These are phyloP conservation scores for Panicum miliaceum DNA, from an alignment of 176 grass and related monocot species.

Conservation along the genomic window DNA sequence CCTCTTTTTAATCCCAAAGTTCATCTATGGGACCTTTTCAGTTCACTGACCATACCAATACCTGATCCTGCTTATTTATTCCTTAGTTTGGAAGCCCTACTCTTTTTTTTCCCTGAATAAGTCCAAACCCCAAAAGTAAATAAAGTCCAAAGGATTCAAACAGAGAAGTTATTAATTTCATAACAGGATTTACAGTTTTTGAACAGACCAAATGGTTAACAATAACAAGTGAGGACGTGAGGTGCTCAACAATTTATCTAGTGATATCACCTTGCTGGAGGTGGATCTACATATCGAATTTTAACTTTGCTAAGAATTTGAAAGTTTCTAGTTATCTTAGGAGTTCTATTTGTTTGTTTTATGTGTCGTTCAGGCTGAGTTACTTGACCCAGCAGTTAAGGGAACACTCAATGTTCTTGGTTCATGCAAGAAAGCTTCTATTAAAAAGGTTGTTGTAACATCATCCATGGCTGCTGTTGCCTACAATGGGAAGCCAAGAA, in stretches of 20 bases:
- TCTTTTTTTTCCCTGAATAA: not conserved
- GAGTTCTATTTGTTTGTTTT: conserved; percentile 7
- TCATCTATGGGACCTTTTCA: not conserved
- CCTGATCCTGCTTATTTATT: not conserved
- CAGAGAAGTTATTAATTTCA: not conserved
- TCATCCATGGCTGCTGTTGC: conserved; percentile 60
- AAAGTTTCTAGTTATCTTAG: not conserved
- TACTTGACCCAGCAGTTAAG: conserved; percentile 61
- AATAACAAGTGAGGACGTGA: not conserved
- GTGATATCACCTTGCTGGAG: conserved; percentile 8
- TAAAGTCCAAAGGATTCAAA: not conserved
- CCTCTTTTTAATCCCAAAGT: not conserved
- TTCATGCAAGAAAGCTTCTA: conserved; percentile 61
- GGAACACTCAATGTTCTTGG: conserved; percentile 61
- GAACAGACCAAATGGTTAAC: not conserved
- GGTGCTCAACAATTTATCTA: not conserved
- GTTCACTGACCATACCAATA: not conserved
- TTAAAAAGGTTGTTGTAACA: conserved; percentile 53
- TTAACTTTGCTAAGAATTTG: not conserved
- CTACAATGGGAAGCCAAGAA: conserved; percentile 48
- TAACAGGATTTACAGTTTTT: not conserved
- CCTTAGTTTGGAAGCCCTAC: not conserved
- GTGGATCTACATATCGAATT: not conserved
- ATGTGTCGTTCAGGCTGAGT: conserved; percentile 44
- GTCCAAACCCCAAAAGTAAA: not conserved